Evolutionary conservation across 2,329 filamentous ascomycete species (phyloP).

Genomic region (Cercospora citrullina): DNA sequence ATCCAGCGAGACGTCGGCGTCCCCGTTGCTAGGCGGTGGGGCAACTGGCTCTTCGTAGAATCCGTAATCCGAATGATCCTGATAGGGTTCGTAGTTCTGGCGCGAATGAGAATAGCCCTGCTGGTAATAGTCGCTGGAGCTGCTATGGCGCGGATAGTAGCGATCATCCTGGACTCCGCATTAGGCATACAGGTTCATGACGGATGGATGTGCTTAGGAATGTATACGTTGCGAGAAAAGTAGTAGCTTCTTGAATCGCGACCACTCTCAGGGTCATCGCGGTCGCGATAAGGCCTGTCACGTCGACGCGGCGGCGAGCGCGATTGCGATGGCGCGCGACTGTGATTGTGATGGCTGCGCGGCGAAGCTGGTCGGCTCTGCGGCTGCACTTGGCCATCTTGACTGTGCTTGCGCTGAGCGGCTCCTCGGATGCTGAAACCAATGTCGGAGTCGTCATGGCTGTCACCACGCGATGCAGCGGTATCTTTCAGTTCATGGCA

Average conservation of each 20-base stretch:
- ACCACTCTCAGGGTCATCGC: conserved; percentile 12
- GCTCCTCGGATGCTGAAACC: conserved; percentile 21
- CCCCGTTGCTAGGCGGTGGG: conserved; percentile 27
- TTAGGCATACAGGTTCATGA: conserved; percentile 16
- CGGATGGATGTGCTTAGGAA: not conserved
- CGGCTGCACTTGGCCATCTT: not conserved
- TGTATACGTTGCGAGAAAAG: conserved; percentile 17
- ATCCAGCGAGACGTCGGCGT: conserved; percentile 29
- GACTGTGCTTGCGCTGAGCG: conserved; percentile 11
- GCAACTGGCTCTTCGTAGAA: conserved; percentile 25
- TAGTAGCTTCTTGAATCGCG: conserved; percentile 5
- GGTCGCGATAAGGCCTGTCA: conserved; percentile 18
- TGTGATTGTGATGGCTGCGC: not conserved
- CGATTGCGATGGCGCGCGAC: conserved; percentile 1
- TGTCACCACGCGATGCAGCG: conserved; percentile 10
- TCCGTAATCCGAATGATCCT: conserved; percentile 16
- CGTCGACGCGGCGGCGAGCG: conserved; percentile 13
- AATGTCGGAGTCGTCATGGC: conserved; percentile 10
- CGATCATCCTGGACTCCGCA: conserved; percentile 20
- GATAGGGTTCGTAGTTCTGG: conserved; percentile 11
- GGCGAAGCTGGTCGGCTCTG: conserved; percentile 7
- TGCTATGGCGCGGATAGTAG: conserved; percentile 15
- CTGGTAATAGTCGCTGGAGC: conserved; percentile 19
- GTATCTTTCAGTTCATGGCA: conserved; percentile 21
- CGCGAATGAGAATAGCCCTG: conserved; percentile 13